Percentiles rank a stretch among this genome's conserved stretches.
Conservation (phyloP, 2,329 filamentous ascomycete genomes). For the Trichoderma breve region DNA sequence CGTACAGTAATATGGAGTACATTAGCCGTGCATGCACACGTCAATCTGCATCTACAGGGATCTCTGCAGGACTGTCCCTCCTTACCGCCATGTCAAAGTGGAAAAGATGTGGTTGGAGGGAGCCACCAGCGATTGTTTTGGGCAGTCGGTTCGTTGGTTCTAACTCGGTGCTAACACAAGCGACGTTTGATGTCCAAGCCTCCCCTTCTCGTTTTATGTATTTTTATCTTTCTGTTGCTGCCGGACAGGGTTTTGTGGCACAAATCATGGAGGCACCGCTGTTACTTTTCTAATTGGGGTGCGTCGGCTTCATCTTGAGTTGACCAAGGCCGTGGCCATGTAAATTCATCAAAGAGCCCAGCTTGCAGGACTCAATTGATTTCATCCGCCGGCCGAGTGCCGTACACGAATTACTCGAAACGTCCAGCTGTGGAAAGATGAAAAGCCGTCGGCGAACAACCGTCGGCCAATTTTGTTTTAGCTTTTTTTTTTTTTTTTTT, state of each 20-base stretch:
- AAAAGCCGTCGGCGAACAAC: background rate
- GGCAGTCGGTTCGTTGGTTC: background rate
- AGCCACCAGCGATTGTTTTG: background rate
- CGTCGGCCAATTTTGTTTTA: background rate
- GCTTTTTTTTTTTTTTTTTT: background rate
- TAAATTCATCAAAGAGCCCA: background rate
- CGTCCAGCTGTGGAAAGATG: background rate
- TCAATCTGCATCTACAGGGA: conserved; percentile 16
- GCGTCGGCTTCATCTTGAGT: background rate
- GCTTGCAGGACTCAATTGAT: background rate
- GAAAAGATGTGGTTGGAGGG: background rate
- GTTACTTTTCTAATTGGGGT: background rate
- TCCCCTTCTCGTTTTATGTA: background rate
- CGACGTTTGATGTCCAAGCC: conserved; percentile 6
- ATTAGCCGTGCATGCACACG: conserved; percentile 14
- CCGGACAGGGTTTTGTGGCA: background rate
- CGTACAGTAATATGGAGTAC: conserved; percentile 1
- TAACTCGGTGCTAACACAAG: background rate
- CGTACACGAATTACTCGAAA: background rate
- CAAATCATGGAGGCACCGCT: background rate
- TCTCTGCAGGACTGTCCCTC: background rate
- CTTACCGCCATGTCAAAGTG: conserved; percentile 16
- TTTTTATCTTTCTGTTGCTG: background rate
- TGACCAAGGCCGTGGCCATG: background rate
- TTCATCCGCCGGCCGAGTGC: background rate